phyloP scores from a whole-genome alignment of 805 yeast genomes.

The Blastobotrys robertii region DNA sequence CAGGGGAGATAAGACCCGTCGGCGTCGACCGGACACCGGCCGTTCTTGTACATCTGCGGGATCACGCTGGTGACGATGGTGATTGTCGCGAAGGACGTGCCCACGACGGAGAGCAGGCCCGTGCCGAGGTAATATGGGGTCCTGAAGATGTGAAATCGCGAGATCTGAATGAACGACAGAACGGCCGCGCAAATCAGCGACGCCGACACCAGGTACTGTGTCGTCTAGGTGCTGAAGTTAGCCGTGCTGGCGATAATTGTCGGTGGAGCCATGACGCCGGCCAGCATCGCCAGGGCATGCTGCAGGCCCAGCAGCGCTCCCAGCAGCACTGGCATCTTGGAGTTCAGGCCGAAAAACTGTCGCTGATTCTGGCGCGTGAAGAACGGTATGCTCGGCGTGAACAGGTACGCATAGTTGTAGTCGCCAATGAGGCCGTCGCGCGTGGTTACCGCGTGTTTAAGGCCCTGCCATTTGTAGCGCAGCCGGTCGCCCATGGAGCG shows the following conservation, averaged over 20 bases:
- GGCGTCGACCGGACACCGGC: slow-evolving; percentile 51
- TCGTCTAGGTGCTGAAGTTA: slow-evolving; percentile 38
- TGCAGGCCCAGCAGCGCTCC: slow-evolving; percentile 77
- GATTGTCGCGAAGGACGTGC: slow-evolving; percentile 84
- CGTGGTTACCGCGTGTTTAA: slow-evolving; percentile 42
- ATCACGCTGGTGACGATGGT: slow-evolving; percentile 66
- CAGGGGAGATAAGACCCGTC: slow-evolving; percentile 68
- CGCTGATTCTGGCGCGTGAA: slow-evolving; percentile 39
- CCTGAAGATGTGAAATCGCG: slow-evolving; percentile 64
- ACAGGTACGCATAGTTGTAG: slow-evolving; percentile 69
- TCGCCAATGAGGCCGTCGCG: slow-evolving; percentile 79
- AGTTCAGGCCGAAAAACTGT: slow-evolving; percentile 76
- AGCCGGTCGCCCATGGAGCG: too few species aligned
- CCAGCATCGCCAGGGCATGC: slow-evolving; percentile 84
- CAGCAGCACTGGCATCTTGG: slow-evolving; percentile 70
- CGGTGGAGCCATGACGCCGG: slow-evolving; percentile 84
- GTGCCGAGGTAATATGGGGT: slow-evolving; percentile 80
- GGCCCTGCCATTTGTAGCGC: neutral
- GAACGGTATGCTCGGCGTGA: slow-evolving; percentile 76
- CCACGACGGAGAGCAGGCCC: slow-evolving; percentile 82
- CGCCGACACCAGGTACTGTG: slow-evolving; percentile 62
- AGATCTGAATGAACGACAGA: slow-evolving; percentile 64
- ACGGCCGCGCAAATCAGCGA: slow-evolving; percentile 63
- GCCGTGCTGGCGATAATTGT: slow-evolving; percentile 59
- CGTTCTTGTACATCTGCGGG: slow-evolving; percentile 70